Evolutionary conservation across 805 yeast species (phyloP).

Genomic region (Isabelozyma pseudorhagii): DNA sequence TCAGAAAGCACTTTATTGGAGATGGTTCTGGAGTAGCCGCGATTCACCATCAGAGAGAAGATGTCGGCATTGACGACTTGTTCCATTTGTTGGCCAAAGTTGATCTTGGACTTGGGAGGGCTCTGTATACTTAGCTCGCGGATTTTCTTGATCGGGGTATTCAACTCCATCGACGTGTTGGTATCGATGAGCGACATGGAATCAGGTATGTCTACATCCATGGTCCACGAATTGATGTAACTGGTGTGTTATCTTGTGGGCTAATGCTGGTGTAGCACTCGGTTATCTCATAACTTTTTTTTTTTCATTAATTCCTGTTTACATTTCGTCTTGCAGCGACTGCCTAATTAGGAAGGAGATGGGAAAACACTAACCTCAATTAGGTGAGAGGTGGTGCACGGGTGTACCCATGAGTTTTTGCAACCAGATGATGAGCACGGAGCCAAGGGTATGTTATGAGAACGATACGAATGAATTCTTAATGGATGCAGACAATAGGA

Average conservation of each 20-base stretch:
- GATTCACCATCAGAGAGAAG: constrained; percentile 27
- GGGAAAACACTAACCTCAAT: background rate
- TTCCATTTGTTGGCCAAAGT: constrained; percentile 2
- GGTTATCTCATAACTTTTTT: too few species aligned
- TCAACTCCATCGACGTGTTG: constrained; percentile 12
- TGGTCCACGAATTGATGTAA: background rate
- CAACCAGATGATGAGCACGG: background rate
- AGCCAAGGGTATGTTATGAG: too few species aligned
- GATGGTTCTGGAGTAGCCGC: constrained; percentile 47
- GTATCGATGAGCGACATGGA: constrained; percentile 16
- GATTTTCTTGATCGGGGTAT: constrained; percentile 41
- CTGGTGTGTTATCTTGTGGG: background rate
- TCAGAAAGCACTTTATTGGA: constrained; percentile 45
- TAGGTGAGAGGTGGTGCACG: background rate
- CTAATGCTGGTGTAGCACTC: too few species aligned
- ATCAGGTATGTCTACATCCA: background rate
- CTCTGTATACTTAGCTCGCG: constrained; percentile 28
- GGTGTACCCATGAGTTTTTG: background rate
- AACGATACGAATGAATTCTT: too few species aligned
- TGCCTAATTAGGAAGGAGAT: background rate
- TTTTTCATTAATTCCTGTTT: background rate
- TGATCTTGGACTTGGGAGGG: constrained; percentile 15
- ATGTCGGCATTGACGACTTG: background rate
- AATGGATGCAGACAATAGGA: too few species aligned
- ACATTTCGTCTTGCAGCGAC: background rate